Evolutionary conservation across 495 filamentous ascomycete species (phyloP).

Genomic region (Terfezia boudieri): DNA sequence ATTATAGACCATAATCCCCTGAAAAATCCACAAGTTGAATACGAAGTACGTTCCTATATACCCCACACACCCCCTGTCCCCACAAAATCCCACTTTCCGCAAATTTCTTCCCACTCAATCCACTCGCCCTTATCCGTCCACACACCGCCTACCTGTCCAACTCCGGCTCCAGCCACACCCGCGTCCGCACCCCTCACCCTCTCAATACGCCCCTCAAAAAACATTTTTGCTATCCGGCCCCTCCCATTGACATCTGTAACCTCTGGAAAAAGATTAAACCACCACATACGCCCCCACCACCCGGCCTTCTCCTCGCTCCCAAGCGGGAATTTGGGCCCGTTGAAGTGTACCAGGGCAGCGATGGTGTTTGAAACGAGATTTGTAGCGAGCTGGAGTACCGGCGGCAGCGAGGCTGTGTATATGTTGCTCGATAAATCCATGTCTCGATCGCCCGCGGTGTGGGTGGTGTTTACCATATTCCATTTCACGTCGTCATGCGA

Average conservation of each 20-base stretch:
- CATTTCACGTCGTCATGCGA: constrained; percentile 3
- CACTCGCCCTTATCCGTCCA: neutral
- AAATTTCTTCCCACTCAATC: neutral
- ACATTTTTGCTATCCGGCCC: neutral
- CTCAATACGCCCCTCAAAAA: neutral
- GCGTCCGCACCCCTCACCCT: neutral
- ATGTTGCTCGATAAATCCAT: neutral
- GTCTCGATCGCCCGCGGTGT: neutral
- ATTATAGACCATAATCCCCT: neutral
- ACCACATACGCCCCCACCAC: neutral
- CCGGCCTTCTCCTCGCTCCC: neutral
- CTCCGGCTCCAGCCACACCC: neutral
- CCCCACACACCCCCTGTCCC: neutral
- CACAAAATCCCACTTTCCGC: neutral
- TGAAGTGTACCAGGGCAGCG: neutral
- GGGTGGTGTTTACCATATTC: neutral
- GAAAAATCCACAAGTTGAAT: neutral
- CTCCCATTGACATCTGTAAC: neutral
- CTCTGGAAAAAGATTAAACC: neutral
- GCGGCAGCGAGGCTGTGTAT: neutral
- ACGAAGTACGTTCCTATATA: neutral
- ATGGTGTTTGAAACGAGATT: neutral
- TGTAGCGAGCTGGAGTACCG: neutral
- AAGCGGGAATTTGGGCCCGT: neutral
- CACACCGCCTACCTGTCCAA: neutral